A percentile compares a stretch with the other conserved stretches of the same genome.
These are phyloP conservation scores for Melastoma candidum DNA, from an alignment of 441 rosid species.

Conservation along the genomic window DNA sequence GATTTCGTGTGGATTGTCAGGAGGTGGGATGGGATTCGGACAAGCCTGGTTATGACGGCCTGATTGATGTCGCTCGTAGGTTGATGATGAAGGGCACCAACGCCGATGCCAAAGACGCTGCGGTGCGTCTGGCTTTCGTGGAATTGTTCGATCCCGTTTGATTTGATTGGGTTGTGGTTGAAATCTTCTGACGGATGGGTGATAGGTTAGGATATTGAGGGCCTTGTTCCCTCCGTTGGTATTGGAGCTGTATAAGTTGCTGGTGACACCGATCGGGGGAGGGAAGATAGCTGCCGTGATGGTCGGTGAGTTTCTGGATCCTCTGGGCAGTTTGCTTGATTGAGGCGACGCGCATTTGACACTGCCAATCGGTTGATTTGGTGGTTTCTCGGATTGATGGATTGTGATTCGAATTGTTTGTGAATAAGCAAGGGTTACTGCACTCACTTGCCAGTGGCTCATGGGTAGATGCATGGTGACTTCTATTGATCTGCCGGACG, in stretches of 20 bases:
- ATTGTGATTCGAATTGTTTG: background rate
- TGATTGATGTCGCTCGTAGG: conserved; percentile 60
- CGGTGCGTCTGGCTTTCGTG: conserved; percentile 26
- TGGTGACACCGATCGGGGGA: conserved; percentile 55
- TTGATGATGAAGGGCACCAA: conserved; percentile 50
- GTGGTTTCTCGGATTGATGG: background rate
- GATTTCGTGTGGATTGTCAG: conserved; percentile 36
- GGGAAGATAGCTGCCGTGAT: conserved; percentile 71
- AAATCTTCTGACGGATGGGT: background rate
- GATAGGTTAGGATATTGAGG: conserved; percentile 58
- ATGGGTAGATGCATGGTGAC: conserved; percentile 68
- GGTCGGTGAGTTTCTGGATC: conserved; percentile 58
- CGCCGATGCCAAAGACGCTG: conserved; percentile 51
- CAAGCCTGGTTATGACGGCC: conserved; percentile 69
- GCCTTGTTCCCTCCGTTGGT: conserved; percentile 6
- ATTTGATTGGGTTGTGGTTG: background rate
- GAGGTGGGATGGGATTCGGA: conserved; percentile 90
- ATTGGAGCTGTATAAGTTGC: conserved; percentile 52
- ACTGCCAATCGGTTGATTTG: background rate
- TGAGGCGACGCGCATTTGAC: too few species aligned
- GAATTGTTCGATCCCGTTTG: background rate
- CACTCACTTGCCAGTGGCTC: conserved; percentile 82
- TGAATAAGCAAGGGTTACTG: conserved; percentile 68
- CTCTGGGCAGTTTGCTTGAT: too few species aligned
- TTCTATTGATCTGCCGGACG: conserved; percentile 59